These are phyloP conservation scores for Diaporthe sp. DNA, from an alignment of 2,329 filamentous ascomycete species.

Conservation along the genomic window DNA sequence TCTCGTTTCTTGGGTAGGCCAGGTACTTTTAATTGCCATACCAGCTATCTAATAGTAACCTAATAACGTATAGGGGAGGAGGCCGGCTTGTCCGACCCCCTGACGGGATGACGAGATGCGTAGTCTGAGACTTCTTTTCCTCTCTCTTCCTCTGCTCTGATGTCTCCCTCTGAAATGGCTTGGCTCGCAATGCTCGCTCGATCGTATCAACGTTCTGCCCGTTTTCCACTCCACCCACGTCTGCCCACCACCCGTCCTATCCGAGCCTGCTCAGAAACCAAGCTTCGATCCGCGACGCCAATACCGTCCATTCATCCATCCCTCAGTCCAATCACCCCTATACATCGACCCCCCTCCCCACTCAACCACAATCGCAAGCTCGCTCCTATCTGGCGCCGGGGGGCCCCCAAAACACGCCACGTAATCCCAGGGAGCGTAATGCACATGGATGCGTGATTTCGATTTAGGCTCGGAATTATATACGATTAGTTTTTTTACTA, in stretches of 20 bases:
- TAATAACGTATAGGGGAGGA: not conserved
- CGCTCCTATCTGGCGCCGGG: conserved; percentile 9
- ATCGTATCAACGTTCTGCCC: not conserved
- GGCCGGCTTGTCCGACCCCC: not conserved
- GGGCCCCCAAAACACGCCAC: conserved; percentile 26
- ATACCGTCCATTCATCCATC: conserved; percentile 10
- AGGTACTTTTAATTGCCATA: conserved; percentile 14
- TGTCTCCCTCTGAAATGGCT: not conserved
- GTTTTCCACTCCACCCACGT: not conserved
- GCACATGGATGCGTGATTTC: conserved; percentile 21
- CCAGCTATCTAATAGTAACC: not conserved
- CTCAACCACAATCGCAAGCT: not conserved
- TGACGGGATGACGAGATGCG: not conserved
- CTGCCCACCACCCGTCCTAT: not conserved
- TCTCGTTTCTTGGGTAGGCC: not conserved
- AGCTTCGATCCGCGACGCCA: conserved; percentile 26
- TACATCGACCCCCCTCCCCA: not conserved
- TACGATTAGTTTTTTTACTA: conserved; percentile 33
- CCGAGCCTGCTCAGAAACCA: not conserved
- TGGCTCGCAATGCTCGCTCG: not conserved
- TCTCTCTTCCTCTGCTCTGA: not conserved
- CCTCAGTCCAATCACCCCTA: not conserved
- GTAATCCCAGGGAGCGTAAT: conserved; percentile 27
- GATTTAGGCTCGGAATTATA: conserved; percentile 31
- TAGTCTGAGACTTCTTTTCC: not conserved